These are phyloP conservation scores for Zygoascus hellenicus DNA, from an alignment of 1,139 yeast species.

Conservation along the genomic window DNA sequence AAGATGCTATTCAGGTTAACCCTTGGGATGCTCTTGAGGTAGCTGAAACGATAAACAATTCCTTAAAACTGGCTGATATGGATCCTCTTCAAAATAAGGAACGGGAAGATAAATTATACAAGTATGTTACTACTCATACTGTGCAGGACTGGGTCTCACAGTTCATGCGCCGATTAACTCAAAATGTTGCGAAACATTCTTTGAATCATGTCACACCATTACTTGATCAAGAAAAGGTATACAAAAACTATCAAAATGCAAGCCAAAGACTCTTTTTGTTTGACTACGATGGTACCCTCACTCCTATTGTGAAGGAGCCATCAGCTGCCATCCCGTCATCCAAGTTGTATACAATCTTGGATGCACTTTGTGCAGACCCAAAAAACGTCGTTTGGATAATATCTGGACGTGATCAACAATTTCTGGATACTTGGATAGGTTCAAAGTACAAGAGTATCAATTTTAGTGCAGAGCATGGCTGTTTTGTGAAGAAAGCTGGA, in stretches of 20 bases:
- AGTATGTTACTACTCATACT: slow-evolving; percentile 62
- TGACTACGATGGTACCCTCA: slow-evolving; percentile 95
- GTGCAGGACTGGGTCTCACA: slow-evolving; percentile 76
- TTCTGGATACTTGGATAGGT: slow-evolving; percentile 88
- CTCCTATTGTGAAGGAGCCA: slow-evolving; percentile 94
- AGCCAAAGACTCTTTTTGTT: slow-evolving; percentile 72
- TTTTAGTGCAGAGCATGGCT: slow-evolving; percentile 95
- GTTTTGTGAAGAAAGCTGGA: slow-evolving; percentile 75
- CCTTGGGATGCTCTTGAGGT: slow-evolving; percentile 98
- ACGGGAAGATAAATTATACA: slow-evolving; percentile 49
- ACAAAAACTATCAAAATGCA: slow-evolving; percentile 51
- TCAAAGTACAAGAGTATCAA: slow-evolving; percentile 55
- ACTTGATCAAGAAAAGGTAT: slow-evolving; percentile 58
- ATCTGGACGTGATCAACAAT: slow-evolving; percentile 90
- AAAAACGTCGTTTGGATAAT: slow-evolving; percentile 89
- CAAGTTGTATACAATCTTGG: slow-evolving; percentile 55
- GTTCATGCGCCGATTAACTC: slow-evolving; percentile 51
- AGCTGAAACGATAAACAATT: slow-evolving; percentile 72
- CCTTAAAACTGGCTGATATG: slow-evolving; percentile 42
- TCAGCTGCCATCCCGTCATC: slow-evolving; percentile 97
- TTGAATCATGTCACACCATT: slow-evolving; percentile 70
- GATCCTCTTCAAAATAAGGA: slow-evolving; percentile 19
- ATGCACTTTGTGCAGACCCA: slow-evolving; percentile 64
- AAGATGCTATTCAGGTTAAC: slow-evolving; percentile 78
- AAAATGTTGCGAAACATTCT: slow-evolving; percentile 42